A percentile compares a stretch with the other conserved stretches of the same genome.
phyloP scores from a whole-genome alignment of 2,329 filamentous ascomycete species.

The Colletotrichum coccodes region DNA sequence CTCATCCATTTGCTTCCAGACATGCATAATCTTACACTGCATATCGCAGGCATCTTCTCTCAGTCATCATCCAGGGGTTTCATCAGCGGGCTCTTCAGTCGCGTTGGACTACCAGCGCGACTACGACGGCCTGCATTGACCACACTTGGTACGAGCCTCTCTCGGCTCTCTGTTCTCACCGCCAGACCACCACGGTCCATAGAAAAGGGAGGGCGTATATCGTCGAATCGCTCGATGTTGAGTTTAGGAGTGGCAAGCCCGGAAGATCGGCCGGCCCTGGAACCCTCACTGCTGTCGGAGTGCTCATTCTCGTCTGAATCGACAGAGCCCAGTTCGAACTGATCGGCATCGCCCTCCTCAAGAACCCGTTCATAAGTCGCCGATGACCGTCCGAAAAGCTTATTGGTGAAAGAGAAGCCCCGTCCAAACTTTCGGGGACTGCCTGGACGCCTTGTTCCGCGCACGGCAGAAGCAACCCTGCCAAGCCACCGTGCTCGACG shows the following conservation, averaged over 20 bases:
- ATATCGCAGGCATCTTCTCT: background rate
- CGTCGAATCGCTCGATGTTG: slow-evolving; percentile 63
- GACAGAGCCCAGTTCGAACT: slow-evolving; percentile 81
- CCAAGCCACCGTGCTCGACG: slow-evolving; percentile 71
- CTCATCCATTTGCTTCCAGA: background rate
- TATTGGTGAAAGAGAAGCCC: slow-evolving; percentile 65
- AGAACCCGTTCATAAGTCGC: slow-evolving; percentile 83
- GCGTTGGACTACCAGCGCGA: slow-evolving; percentile 66
- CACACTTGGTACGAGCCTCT: slow-evolving; percentile 73
- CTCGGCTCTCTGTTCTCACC: slow-evolving; percentile 86
- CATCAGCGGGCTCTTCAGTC: slow-evolving; percentile 68
- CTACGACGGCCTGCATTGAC: slow-evolving; percentile 67
- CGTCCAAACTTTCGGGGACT: slow-evolving; percentile 57
- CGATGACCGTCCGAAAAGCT: slow-evolving; percentile 70
- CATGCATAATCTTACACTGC: slow-evolving; percentile 13
- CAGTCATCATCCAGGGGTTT: slow-evolving; percentile 50
- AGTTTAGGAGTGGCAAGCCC: slow-evolving; percentile 76
- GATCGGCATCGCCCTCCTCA: slow-evolving; percentile 79
- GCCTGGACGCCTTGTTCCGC: slow-evolving; percentile 53
- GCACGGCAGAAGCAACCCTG: slow-evolving; percentile 57
- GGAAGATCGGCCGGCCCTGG: slow-evolving; percentile 67
- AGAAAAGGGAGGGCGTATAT: slow-evolving; percentile 49
- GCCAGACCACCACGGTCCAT: slow-evolving; percentile 79
- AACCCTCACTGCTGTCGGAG: slow-evolving; percentile 70
- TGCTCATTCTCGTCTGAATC: slow-evolving; percentile 72